Conservation (phyloP, 768 basidiomycete genomes). For the Phanerochaete sordida region DNA sequence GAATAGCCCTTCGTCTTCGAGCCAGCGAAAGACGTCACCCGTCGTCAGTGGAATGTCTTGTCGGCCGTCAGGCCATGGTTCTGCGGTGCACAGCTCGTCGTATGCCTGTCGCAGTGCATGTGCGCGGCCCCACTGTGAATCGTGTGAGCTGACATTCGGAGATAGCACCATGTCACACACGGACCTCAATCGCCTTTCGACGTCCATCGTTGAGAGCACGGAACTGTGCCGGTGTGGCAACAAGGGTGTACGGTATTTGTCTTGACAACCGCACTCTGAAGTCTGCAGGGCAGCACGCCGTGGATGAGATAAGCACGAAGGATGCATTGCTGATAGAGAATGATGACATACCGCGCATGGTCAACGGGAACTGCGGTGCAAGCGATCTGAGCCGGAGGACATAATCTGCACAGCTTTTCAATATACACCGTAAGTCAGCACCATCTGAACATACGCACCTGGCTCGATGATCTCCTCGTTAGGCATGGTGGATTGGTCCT, state of each 20-base stretch:
- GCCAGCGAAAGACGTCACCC: conserved; percentile 42
- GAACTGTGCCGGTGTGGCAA: conserved; percentile 31
- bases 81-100: conserved; percentile 21
- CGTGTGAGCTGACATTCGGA: neutral
- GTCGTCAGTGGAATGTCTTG: conserved; percentile 28
- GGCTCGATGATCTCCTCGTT: conserved; percentile 10
- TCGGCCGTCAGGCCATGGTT: conserved; percentile 16
- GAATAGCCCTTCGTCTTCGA: conserved; percentile 39
- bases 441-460: neutral
- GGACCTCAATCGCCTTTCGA: conserved; percentile 48
- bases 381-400: conserved; percentile 31
- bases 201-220: conserved; percentile 36
- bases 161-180: conserved; percentile 11
- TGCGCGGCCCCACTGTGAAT: conserved; percentile 41
- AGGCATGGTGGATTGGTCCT: neutral
- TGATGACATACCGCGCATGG: conserved; percentile 32
- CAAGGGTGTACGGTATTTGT: conserved; percentile 37
- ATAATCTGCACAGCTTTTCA: conserved; percentile 34
- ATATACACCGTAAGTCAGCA: neutral
- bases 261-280: conserved; percentile 18
- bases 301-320: neutral
- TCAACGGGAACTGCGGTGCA: conserved; percentile 42
- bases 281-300: neutral
- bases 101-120: conserved; percentile 38
- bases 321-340: neutral